Evolutionary conservation across 495 filamentous ascomycete species (phyloP), one percentile per base, ranked within the genome.

Genomic region (Aspergillus saccharolyticus): DNA sequence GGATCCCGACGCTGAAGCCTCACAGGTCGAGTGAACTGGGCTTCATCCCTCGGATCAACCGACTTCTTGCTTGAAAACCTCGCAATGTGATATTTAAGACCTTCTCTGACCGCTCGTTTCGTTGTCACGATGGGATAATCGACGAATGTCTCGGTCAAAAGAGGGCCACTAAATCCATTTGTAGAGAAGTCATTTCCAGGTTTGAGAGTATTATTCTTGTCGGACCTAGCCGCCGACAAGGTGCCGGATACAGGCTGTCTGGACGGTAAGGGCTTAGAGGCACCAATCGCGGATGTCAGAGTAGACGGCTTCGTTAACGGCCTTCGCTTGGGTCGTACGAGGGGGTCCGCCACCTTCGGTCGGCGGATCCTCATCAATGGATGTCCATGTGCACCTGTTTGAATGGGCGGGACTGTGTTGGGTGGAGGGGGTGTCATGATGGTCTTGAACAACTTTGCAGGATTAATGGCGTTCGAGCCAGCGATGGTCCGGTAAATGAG

Each of bases 1-100:
- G 93, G 91, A 67, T 96, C 91, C 9, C 93, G 87, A 39, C 94
- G 87, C 69, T 96, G 91, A 45, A 97, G 73, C 17, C 89, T 81
- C 17, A 98, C 88, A 0, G 94, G 94, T 44, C 90, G 82, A 10
- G 88, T 87, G 63, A 97, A 98, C 53, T 96, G 83, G 2, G 85
- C 77, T 60, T 89, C 83, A 65, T 96, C 80, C 21, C 80, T 80
- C 43, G 88, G 86, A 67, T 96, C 88, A 25, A 95, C 75, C 17
- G 68, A 62, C 58, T 80, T 80, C 63, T 85, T 88, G 5, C 78
- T 77, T 8, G 82, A 71, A 46, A 98, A 84, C 57, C 86, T 80
- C 71, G 93, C 90, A 55, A 96, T 81, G 66, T 98, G 95, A 63
- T 91, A 82, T 51, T 94, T 87, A 25, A 96, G 67, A 5, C 87